Base-by-base conservation (phyloP, 768 basidiomycete genomes). In the Mycena galopus region DNA sequence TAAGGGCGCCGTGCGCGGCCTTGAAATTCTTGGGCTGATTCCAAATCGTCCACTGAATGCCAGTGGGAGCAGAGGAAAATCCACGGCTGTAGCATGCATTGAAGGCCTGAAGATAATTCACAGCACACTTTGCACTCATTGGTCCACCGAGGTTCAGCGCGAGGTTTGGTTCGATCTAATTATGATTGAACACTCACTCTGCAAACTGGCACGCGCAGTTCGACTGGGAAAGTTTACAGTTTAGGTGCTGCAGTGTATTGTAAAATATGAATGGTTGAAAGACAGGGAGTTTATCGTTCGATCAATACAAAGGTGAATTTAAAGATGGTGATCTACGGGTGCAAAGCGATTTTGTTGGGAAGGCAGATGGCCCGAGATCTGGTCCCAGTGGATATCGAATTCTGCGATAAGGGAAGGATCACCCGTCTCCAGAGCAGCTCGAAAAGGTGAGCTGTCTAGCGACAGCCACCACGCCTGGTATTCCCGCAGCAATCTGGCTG, bases 101-200 rank as follows among this genome's bases (percentile, higher is more conserved):
- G 4, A 21, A 16, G 67, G 56, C 14, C 27, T 69, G 21, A 35
- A 32, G 17, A 42, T 56, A 19, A 25, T 69, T 2, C 53, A 62
- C 19, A 33, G 16, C 9, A 4, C 42, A 11, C 51, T 63, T 17
- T 35, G 21, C 9, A n/a, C 32, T 1, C 50, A 62, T 16, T 23
- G 35, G 4, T 17, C 59, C 1, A 7, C 39, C 1, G 50, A 63
- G 3, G 35, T 37, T 3, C 25, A 17, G 21, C 1, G 5, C 23
- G 37, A 39, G 9, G 30, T 63, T 4, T 11, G 10, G 12, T 37
- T 69, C 5, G 60, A 69, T 42, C 30, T 69, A 2, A n/a, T 69
- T 17, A 61, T 69, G 68, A 55, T 62, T 11, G 68, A 69, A 35
- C 68, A 69, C 27, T 35, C 59, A 1, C 53, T 69, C 2, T 69